These are phyloP conservation scores for Globisporangium apiculatum DNA, from an alignment of 352 stramenopile species.

Conservation along the genomic window DNA sequence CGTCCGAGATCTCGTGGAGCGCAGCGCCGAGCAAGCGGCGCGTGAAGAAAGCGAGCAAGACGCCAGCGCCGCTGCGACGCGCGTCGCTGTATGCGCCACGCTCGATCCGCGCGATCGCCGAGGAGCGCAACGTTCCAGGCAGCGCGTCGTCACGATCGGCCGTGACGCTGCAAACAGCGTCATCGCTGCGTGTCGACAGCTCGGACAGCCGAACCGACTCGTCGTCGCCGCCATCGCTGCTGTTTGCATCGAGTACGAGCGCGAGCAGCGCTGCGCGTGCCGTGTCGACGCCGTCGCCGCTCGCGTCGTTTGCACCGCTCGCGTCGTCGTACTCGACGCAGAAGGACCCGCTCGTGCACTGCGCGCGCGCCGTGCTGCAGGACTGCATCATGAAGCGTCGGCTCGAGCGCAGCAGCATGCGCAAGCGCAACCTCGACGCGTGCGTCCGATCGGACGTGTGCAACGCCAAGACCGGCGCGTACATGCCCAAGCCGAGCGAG, in stretches of 20 bases:
- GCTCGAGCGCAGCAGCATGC: constrained; percentile 43
- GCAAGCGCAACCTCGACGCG: constrained; percentile 64
- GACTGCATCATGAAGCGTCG: constrained; percentile 62
- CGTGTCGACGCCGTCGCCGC: constrained; percentile 14
- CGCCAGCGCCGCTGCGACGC: background rate
- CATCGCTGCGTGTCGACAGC: constrained; percentile 7
- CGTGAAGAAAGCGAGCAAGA: constrained; percentile 26
- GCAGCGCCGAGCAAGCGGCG: constrained; percentile 29
- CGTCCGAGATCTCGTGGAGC: constrained; percentile 14
- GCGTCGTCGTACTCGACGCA: constrained; percentile 34
- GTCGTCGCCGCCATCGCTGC: background rate
- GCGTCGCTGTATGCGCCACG: constrained; percentile 13
- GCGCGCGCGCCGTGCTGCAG: constrained; percentile 55
- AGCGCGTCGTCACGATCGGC: background rate
- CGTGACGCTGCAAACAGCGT: background rate
- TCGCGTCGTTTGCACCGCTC: constrained; percentile 24
- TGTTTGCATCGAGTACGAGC: background rate
- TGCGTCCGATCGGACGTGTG: constrained; percentile 26
- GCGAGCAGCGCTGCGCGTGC: constrained; percentile 4
- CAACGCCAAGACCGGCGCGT: constrained; percentile 26
- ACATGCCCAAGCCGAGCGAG: constrained; percentile 32
- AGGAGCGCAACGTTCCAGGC: constrained; percentile 2
- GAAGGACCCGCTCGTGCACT: constrained; percentile 50
- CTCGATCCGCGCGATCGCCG: constrained; percentile 8
- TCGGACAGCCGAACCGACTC: background rate